These are phyloP conservation scores for Ceratocystis colombiana DNA, from an alignment of 2,329 filamentous ascomycete species.

Conservation along the genomic window DNA sequence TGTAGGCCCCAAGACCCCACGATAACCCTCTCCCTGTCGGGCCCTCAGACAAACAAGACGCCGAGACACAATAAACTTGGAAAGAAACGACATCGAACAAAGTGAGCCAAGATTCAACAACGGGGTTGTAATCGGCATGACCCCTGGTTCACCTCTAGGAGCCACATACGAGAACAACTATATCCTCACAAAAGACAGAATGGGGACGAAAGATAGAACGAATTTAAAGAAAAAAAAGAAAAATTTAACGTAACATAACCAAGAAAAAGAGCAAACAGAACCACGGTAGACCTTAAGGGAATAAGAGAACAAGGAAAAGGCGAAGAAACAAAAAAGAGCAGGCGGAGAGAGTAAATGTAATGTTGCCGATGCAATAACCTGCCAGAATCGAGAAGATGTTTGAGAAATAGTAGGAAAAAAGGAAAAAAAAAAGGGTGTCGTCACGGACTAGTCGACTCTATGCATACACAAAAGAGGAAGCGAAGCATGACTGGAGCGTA, in stretches of 20 bases:
- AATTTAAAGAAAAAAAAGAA: conserved; percentile 25
- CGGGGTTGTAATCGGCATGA: not conserved
- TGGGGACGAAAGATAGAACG: conserved; percentile 28
- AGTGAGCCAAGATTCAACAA: too few species aligned
- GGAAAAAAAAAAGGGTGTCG: conserved; percentile 19
- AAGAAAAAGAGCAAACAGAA: conserved; percentile 20
- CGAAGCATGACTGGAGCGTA: not conserved
- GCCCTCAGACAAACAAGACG: too few species aligned
- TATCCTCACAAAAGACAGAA: conserved; percentile 18
- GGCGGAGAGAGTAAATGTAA: conserved; percentile 4
- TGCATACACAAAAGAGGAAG: conserved; percentile 2
- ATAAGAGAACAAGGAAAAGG: conserved; percentile 24
- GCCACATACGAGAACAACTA: not conserved
- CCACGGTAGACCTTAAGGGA: conserved; percentile 10
- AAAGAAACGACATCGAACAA: not conserved
- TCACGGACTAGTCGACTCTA: not conserved
- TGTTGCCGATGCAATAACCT: conserved; percentile 12
- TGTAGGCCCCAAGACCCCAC: too few species aligned
- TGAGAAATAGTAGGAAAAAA: conserved; percentile 25
- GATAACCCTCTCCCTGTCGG: too few species aligned
- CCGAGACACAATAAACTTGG: conserved; percentile 12
- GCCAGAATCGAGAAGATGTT: conserved; percentile 24
- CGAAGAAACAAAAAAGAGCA: conserved; percentile 24
- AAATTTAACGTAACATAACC: conserved; percentile 27
- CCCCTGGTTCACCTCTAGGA: not conserved